These are phyloP conservation scores for Mycena albidolilacea DNA, from an alignment of 768 basidiomycete genomes.

Conservation along the genomic window DNA sequence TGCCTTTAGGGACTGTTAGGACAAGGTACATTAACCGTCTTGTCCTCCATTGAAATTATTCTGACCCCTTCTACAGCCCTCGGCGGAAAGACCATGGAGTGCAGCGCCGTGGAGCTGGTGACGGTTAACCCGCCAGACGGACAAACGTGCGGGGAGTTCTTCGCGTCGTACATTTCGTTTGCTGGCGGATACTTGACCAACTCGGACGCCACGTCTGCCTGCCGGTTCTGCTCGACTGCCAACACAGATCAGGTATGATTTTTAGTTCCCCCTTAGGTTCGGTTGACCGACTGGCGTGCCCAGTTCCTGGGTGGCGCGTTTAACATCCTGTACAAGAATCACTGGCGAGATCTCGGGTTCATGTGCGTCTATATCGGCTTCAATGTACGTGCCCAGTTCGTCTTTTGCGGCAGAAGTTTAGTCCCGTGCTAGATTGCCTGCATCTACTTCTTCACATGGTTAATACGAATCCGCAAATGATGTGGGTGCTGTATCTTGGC, in stretches of 20 bases:
- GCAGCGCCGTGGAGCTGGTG: constrained; percentile 73
- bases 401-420: not conserved
- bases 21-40: constrained; percentile 51
- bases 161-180: constrained; percentile 63
- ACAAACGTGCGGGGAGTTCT: constrained; percentile 68
- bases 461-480: not conserved
- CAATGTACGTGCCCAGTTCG: not conserved
- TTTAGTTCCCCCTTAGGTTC: not conserved
- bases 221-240: constrained; percentile 68
- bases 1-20: constrained; percentile 55
- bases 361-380: not conserved
- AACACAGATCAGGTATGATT: constrained; percentile 60
- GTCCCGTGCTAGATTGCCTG: not conserved
- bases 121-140: constrained; percentile 71
- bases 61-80: constrained; percentile 41
- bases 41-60: not conserved
- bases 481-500: not conserved
- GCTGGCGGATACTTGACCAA: constrained; percentile 75
- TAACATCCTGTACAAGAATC: not conserved
- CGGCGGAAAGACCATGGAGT: constrained; percentile 64
- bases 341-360: not conserved
- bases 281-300: not conserved
- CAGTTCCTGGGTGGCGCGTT: not conserved
- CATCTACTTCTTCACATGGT: constrained; percentile 2
- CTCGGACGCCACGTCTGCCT: constrained; percentile 62